phyloP scores from a whole-genome alignment of 2,329 filamentous ascomycete species.

The Westerdykella sp. region DNA sequence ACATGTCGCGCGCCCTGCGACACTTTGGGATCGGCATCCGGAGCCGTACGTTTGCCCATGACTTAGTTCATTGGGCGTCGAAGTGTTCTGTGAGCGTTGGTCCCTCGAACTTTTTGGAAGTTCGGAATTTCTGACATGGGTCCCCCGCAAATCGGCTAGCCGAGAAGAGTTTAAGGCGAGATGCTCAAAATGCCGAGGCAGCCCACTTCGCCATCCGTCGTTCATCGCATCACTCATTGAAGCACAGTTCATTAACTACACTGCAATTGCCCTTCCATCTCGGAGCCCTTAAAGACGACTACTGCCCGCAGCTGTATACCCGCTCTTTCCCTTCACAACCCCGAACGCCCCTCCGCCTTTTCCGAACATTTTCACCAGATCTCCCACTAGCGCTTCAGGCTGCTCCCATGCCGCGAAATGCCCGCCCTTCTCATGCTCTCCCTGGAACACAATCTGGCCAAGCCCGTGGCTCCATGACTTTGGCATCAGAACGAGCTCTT shows the following conservation, averaged over 20 bases:
- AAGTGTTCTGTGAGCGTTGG: too few species aligned
- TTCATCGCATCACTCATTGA: too few species aligned
- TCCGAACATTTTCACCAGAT: slow-evolving; percentile 55
- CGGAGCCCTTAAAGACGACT: too few species aligned
- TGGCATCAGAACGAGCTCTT: slow-evolving; percentile 50
- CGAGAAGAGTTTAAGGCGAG: too few species aligned
- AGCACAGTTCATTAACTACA: too few species aligned
- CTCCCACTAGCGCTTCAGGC: slow-evolving; percentile 48
- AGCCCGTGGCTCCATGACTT: slow-evolving; percentile 46
- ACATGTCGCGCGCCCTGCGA: slow-evolving; percentile 17
- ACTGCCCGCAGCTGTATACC: slow-evolving; percentile 7
- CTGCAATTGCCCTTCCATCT: too few species aligned
- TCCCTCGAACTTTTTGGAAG: too few species aligned
- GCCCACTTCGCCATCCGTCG: too few species aligned
- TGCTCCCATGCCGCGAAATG: slow-evolving; percentile 58
- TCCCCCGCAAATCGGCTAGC: too few species aligned
- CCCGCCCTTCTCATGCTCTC: slow-evolving; percentile 46
- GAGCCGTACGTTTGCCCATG: slow-evolving; percentile 28
- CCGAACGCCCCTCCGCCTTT: slow-evolving; percentile 35
- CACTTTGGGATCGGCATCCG: slow-evolving; percentile 22
- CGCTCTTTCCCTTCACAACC: slow-evolving; percentile 29
- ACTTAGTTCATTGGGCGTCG: slow-evolving; percentile 1
- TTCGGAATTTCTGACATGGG: too few species aligned
- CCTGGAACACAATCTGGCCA: slow-evolving; percentile 51
- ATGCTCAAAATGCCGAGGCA: too few species aligned